Percentiles rank a stretch among this genome's conserved stretches.
Conservation (phyloP, 805 yeast species). For the Diddensiella santjacobensis region DNA sequence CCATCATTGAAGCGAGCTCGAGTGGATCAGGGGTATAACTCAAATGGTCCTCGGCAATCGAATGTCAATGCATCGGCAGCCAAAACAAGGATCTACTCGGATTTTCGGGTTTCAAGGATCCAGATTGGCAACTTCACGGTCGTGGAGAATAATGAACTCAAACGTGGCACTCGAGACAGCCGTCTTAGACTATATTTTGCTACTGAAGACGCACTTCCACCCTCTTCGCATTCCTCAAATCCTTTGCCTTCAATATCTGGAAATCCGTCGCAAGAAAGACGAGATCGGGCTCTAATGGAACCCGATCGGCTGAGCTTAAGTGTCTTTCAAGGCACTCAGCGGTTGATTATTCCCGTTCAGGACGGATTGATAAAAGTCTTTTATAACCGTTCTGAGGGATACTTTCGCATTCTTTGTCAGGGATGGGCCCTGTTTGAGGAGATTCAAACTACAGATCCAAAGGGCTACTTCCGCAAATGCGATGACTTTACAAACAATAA, state of each 20-base stretch:
- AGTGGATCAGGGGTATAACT: not conserved
- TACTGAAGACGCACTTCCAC: not conserved
- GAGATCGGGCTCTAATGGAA: conserved; percentile 11
- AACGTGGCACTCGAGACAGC: conserved; percentile 7
- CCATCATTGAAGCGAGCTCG: not conserved
- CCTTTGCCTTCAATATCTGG: too few relatives aligned
- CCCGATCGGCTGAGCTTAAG: conserved; percentile 18
- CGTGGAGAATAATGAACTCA: not conserved
- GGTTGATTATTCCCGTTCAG: conserved; percentile 19
- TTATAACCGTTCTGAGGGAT: conserved; percentile 16
- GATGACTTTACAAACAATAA: conserved; percentile 13
- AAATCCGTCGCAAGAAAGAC: too few relatives aligned
- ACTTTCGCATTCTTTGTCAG: conserved; percentile 11
- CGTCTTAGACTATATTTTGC: conserved; percentile 11
- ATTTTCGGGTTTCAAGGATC: conserved; percentile 14
- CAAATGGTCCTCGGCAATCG: not conserved
- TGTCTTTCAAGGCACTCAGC: conserved; percentile 12
- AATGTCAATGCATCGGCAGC: not conserved
- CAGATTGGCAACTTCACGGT: conserved; percentile 15
- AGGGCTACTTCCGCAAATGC: conserved; percentile 10
- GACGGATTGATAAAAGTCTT: conserved; percentile 15
- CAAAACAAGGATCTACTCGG: conserved; percentile 13
- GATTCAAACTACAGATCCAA: not conserved
- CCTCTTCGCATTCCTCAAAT: not conserved
- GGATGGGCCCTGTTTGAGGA: conserved; percentile 18